Base-by-base conservation (phyloP, 495 filamentous ascomycete genomes). In the Talaromyces nanjingensis region DNA sequence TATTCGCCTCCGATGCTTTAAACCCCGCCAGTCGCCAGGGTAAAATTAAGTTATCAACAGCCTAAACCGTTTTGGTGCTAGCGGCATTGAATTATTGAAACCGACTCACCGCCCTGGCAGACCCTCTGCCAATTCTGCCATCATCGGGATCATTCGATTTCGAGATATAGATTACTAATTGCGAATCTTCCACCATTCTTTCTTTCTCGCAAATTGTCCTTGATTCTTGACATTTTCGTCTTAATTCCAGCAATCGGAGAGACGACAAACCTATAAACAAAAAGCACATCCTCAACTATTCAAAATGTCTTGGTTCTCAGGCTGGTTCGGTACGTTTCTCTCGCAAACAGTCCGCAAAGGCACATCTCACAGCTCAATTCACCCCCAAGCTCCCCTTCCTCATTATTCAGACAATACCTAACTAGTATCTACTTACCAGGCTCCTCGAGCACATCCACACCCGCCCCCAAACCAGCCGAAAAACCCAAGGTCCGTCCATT, bases 401-500 rank as follows among this genome's bases (percentile, higher is more conserved):
- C 45, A 18, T 3, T 18, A 4, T 20, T 14, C 7, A 20, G 18
- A 49, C 45, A 42, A 2, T 25, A 1, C 12, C 22, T 62, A 5
- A 27, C 47, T 60, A 24, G 4, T 63, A 34, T 14, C 22, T 7
- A 3, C 11, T 25, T 6, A 9, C 37, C 58, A 60, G 39, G 33
- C 31, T 45, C 39, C 58, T 37, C 34, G 2, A 39, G 14, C n/a
- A 42, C 11, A 18, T 20, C 29, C 4, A 42, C 62, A 55, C 52
- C 54, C 20, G 52, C 39, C 66, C 71, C 76, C 6, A 53, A 62
- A 49, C 3, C 74, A 29, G 70, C 76, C 37, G 72, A 76, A 64
- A 74, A 83, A 72, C 80, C 82, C 63, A 87, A 87, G 79, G 85
- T 87, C 73, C 55, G 68, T 63, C 42, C 58, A 57, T 66, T 42